These are phyloP conservation scores for Plenodomus biglobosus DNA, from an alignment of 2,329 filamentous ascomycete species.

Conservation along the genomic window DNA sequence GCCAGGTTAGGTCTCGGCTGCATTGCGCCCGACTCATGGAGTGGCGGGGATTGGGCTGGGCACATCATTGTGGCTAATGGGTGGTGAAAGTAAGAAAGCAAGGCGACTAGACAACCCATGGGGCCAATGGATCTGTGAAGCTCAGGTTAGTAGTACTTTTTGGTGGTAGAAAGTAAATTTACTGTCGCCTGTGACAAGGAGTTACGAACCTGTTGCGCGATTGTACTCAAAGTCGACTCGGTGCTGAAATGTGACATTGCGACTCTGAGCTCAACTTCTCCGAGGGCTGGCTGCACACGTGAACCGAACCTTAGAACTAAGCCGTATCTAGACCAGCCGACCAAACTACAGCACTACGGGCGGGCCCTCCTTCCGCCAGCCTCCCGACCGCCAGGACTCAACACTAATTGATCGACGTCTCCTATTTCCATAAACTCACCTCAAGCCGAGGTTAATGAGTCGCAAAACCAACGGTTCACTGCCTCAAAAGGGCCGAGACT, in stretches of 20 bases:
- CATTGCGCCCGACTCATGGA: background rate
- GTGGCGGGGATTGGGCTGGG: background rate
- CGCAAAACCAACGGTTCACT: background rate
- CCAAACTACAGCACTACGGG: background rate
- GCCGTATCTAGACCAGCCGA: background rate
- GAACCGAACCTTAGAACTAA: too few species aligned
- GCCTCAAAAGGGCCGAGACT: background rate
- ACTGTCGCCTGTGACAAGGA: too few species aligned
- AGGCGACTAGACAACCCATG: background rate
- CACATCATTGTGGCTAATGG: too few species aligned
- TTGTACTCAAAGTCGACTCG: too few species aligned
- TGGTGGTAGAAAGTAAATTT: too few species aligned
- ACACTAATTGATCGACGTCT: background rate
- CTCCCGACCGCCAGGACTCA: background rate
- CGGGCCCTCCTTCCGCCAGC: background rate
- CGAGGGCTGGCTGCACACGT: too few species aligned
- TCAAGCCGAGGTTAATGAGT: background rate
- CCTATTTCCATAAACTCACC: background rate
- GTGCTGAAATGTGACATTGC: too few species aligned
- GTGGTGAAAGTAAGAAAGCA: background rate
- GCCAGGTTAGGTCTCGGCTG: background rate
- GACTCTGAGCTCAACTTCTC: too few species aligned
- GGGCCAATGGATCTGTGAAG: too few species aligned
- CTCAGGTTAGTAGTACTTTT: too few species aligned
- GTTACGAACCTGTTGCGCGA: too few species aligned